A percentile compares a stretch with the other conserved stretches of the same genome.
Evolutionary conservation across 768 basidiomycete species (phyloP).

Genomic region (Mycena floridula): DNA sequence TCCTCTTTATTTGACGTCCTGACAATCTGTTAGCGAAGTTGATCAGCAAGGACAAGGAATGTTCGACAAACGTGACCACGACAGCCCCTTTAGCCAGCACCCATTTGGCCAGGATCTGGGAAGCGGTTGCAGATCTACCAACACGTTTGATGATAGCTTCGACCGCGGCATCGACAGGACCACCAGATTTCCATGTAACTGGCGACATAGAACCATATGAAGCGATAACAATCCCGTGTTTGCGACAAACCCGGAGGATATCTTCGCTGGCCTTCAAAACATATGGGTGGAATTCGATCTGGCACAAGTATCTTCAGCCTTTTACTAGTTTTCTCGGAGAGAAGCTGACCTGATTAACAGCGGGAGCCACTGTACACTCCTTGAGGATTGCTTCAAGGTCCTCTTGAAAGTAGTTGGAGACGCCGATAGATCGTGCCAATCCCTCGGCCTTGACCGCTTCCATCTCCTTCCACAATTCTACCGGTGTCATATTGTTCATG

Average conservation of each 20-base stretch:
- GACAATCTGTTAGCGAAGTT: neutral
- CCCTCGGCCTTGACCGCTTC: conserved; percentile 37
- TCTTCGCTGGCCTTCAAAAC: conserved; percentile 55
- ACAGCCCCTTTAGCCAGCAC: conserved; percentile 52
- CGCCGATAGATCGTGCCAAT: conserved; percentile 26
- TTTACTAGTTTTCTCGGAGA: neutral
- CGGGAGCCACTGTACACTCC: conserved; percentile 19
- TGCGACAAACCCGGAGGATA: conserved; percentile 44
- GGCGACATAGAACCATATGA: conserved; percentile 58
- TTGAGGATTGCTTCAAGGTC: conserved; percentile 17
- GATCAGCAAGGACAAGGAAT: neutral
- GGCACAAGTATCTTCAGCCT: conserved; percentile 13
- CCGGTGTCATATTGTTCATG: no score
- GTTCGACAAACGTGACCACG: conserved; percentile 52
- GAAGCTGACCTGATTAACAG: conserved; percentile 22
- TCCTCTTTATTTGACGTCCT: conserved; percentile 43
- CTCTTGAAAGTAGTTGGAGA: conserved; percentile 35
- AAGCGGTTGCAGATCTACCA: conserved; percentile 40
- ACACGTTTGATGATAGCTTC: conserved; percentile 37
- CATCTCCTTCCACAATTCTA: conserved; percentile 42
- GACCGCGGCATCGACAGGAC: conserved; percentile 56
- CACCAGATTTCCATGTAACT: conserved; percentile 34
- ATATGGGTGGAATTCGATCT: conserved; percentile 71
- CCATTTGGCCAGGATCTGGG: conserved; percentile 69
- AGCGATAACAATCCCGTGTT: conserved; percentile 54